Evolutionary conservation across 768 basidiomycete species (phyloP).

Genomic region (Russula dissimulans): DNA sequence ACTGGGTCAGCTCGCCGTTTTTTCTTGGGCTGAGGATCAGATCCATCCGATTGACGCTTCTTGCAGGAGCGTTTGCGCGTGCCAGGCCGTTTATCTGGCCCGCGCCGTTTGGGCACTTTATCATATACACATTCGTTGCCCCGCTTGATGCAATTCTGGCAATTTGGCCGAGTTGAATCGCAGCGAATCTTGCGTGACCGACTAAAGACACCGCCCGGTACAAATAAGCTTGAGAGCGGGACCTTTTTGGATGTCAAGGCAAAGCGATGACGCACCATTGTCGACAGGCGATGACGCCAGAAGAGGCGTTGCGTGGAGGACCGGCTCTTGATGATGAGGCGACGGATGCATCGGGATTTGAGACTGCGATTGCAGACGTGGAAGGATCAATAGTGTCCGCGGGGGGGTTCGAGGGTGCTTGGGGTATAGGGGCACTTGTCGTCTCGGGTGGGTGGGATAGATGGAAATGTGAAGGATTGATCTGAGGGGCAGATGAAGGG

Average conservation of each 20-base stretch:
- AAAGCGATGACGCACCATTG: constrained; percentile 54
- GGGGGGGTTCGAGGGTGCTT: background rate
- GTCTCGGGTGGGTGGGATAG: constrained; percentile 1
- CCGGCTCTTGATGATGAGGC: constrained; percentile 25
- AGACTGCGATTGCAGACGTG: constrained; percentile 15
- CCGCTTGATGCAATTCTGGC: constrained; percentile 74
- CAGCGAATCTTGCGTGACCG: constrained; percentile 80
- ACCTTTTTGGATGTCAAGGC: constrained; percentile 26
- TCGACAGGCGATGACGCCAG: constrained; percentile 73
- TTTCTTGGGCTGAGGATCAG: constrained; percentile 31
- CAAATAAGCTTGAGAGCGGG: constrained; percentile 5
- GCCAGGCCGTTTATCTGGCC: constrained; percentile 80
- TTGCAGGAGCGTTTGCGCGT: constrained; percentile 79
- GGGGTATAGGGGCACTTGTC: constrained; percentile 7
- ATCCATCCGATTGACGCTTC: constrained; percentile 55
- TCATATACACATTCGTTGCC: constrained; percentile 76
- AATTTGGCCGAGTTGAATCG: constrained; percentile 72
- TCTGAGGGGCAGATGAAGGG: constrained; percentile 3
- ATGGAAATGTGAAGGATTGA: constrained; percentile 14
- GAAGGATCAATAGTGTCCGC: constrained; percentile 11
- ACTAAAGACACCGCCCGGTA: constrained; percentile 34
- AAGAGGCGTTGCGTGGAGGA: constrained; percentile 44
- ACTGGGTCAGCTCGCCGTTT: constrained; percentile 25
- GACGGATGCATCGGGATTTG: constrained; percentile 14
- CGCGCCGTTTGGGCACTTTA: constrained; percentile 68